Conservation (phyloP, 352 stramenopile species). For the Pelagophyceae sp. region DNA sequence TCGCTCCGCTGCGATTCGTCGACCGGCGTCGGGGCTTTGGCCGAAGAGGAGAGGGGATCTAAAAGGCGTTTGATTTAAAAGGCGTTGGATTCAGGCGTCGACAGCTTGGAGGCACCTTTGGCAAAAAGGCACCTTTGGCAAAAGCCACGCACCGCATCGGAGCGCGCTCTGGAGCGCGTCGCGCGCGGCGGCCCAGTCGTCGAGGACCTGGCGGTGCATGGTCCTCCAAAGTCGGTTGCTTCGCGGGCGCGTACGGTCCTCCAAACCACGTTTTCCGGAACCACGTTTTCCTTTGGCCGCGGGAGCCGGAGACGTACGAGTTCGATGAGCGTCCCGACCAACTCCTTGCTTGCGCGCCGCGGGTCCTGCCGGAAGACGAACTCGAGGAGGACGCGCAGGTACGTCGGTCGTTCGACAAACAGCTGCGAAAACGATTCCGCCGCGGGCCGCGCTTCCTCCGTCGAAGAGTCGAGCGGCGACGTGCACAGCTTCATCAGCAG, state of each 20-base stretch:
- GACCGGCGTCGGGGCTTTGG: neutral
- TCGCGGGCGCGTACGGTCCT: no score
- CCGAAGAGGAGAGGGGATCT: neutral
- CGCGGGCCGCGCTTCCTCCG: neutral
- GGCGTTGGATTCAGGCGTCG: no score
- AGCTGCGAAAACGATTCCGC: conserved; percentile 71
- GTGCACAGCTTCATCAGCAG: conserved; percentile 75
- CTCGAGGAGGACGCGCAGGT: conserved; percentile 60
- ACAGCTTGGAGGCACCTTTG: no score
- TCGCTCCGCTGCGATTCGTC: neutral
- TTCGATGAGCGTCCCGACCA: conserved; percentile 21
- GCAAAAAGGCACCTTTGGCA: no score
- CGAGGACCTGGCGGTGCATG: no score
- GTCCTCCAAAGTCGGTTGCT: no score
- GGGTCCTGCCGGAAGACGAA: conserved; percentile 25
- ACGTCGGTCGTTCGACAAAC: conserved; percentile 75
- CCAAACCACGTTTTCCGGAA: no score
- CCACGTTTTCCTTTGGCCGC: neutral
- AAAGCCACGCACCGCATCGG: no score
- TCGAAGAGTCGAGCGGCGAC: conserved; percentile 13
- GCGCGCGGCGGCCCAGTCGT: neutral
- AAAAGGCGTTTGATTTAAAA: no score
- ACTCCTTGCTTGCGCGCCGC: neutral
- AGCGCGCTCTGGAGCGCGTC: neutral
- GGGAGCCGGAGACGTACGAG: no score